Conservation (phyloP, 257 asterid species). For the Perilla frutescens region DNA sequence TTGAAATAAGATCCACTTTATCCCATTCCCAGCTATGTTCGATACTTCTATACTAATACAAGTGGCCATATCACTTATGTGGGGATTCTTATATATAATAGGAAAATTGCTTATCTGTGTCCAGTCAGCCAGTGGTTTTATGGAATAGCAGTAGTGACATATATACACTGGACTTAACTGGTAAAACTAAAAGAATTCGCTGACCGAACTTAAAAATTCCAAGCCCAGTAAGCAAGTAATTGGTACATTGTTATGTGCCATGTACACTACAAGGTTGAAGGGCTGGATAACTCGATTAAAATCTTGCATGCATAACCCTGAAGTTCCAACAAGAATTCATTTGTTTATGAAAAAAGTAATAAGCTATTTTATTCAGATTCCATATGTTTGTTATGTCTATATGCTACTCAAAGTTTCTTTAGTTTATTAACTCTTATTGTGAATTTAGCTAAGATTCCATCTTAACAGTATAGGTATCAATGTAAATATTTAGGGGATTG, state of each 20-base stretch:
- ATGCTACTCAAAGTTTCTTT: not conserved
- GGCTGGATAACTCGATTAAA: not conserved
- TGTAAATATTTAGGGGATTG: not conserved
- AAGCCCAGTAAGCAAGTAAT: not conserved
- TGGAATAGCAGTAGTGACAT: not conserved
- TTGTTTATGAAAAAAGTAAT: not conserved
- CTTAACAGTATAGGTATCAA: not conserved
- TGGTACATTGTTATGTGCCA: not conserved
- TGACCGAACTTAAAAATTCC: not conserved
- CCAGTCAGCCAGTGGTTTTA: not conserved
- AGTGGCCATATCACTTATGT: not conserved
- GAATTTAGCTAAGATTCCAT: not conserved
- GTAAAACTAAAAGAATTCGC: not conserved
- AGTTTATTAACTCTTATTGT: not conserved
- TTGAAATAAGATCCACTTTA: constrained; percentile 3
- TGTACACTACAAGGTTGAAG: not conserved
- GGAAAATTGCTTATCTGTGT: not conserved
- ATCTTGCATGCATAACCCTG: not conserved
- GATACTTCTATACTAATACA: not conserved
- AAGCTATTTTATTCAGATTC: not conserved
- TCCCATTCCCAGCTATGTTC: not conserved
- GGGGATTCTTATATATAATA: not conserved
- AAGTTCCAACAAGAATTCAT: not conserved
- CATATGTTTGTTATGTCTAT: not conserved
- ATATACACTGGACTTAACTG: not conserved